Conservation (phyloP, 257 asterid genomes). For the Rubia yunnanensis region DNA sequence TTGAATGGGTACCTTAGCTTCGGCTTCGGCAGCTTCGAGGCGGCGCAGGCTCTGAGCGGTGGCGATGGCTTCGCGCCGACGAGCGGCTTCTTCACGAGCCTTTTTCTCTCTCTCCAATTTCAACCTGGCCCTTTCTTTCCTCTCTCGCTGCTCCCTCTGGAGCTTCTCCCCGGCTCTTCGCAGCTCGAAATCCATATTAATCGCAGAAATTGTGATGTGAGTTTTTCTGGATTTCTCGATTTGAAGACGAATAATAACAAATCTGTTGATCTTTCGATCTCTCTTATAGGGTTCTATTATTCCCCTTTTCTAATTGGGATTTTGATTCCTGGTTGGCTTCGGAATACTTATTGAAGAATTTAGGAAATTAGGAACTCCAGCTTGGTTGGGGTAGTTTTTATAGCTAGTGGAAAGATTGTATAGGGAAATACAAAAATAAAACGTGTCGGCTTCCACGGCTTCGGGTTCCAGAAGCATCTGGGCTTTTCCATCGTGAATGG, state of each 20-base stretch:
- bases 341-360: neutral
- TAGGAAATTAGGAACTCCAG: neutral
- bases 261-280: neutral
- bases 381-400: neutral
- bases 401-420: neutral
- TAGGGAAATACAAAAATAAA: no score
- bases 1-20: conserved; percentile 41
- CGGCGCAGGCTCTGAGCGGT: conserved; percentile 74
- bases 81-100: conserved; percentile 59
- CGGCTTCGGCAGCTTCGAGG: conserved; percentile 66
- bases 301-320: neutral
- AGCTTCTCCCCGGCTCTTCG: conserved; percentile 89
- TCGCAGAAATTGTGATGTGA: neutral
- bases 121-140: conserved; percentile 60
- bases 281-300: neutral
- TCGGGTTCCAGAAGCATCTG: conserved; percentile 3
- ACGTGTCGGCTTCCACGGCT: neutral
- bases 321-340: neutral
- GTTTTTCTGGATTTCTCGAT: neutral
- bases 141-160: conserved; percentile 65
- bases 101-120: conserved; percentile 61
- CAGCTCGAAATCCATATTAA: conserved; percentile 73
- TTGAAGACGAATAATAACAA: neutral
- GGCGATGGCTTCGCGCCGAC: conserved; percentile 77
- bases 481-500: neutral